These are phyloP conservation scores for Thalassia testudinum DNA, from an alignment of 116 monocot species.

Conservation along the genomic window DNA sequence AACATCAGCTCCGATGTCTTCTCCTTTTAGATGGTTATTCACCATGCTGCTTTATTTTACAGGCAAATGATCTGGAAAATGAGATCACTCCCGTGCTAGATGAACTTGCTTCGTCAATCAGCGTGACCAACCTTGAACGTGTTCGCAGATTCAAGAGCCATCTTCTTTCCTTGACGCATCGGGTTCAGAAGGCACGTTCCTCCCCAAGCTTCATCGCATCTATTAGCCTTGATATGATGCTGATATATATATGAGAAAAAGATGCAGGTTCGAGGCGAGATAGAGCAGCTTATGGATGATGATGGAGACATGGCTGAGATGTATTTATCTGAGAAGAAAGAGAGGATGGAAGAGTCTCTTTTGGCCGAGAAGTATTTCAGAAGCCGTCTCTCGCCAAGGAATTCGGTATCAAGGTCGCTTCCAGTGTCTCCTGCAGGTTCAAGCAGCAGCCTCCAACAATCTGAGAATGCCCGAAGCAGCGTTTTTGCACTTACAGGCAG, in stretches of 20 bases:
- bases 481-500: constrained; percentile 3
- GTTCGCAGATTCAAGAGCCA: constrained; percentile 56
- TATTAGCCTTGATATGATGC: neutral
- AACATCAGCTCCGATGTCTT: too few relatives aligned
- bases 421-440: constrained; percentile 47
- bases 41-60: too few relatives aligned
- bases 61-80: constrained; percentile 55
- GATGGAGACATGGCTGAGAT: constrained; percentile 82
- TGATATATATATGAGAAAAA: neutral
- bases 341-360: constrained; percentile 27
- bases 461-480: constrained; percentile 22
- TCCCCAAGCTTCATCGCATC: neutral
- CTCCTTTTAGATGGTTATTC: too few relatives aligned
- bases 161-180: constrained; percentile 59
- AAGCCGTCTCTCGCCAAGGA: neutral
- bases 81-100: constrained; percentile 67
- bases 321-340: constrained; percentile 63
- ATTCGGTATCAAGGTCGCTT: constrained; percentile 22
- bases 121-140: constrained; percentile 51
- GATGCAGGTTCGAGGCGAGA: constrained; percentile 55
- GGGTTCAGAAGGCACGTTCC: constrained; percentile 56
- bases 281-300: constrained; percentile 75
- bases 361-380: constrained; percentile 4
- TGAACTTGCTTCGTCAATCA: constrained; percentile 44
- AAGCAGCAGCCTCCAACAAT: constrained; percentile 5